Percentiles rank a stretch among this genome's conserved stretches.
Conservation (phyloP, 2,329 filamentous ascomycete species). For the Pestalotiopsis sp. region DNA sequence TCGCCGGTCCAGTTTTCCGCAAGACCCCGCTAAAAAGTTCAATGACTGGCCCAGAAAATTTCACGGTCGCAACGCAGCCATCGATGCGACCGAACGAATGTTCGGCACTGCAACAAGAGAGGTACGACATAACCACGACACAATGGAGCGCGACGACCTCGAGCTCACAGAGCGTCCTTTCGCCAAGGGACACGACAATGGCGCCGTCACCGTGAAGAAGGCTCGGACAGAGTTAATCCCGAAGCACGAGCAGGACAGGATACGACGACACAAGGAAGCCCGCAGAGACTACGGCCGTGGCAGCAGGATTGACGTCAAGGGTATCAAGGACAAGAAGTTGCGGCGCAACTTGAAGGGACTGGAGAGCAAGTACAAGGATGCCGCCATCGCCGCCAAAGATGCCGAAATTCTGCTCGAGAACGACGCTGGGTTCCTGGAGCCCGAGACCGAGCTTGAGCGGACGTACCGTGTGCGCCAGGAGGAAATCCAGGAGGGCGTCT, state of each 20-base stretch:
- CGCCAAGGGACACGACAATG: conserved; percentile 49
- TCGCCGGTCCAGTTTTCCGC: not conserved
- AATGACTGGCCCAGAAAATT: conserved; percentile 7
- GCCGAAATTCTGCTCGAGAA: conserved; percentile 91
- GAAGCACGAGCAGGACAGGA: conserved; percentile 53
- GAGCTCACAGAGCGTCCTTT: conserved; percentile 35
- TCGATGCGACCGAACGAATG: not conserved
- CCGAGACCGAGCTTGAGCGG: conserved; percentile 84
- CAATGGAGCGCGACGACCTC: conserved; percentile 29
- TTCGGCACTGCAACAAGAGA: not conserved
- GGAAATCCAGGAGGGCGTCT: conserved; percentile 76
- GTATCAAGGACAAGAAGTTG: conserved; percentile 87
- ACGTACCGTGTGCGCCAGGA: conserved; percentile 93
- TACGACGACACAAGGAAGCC: conserved; percentile 61
- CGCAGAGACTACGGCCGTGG: conserved; percentile 85
- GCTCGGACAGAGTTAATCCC: conserved; percentile 55
- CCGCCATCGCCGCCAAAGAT: conserved; percentile 84
- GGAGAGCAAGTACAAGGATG: conserved; percentile 82
- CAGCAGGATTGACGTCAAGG: conserved; percentile 70
- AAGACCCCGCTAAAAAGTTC: conserved; percentile 9
- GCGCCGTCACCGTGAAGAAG: conserved; percentile 52
- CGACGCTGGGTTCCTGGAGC: conserved; percentile 80
- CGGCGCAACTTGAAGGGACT: conserved; percentile 77
- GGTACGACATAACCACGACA: conserved; percentile 7
- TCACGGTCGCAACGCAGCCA: not conserved